These are phyloP conservation scores for Flaveria brownii DNA, from an alignment of 129 eudicot genomes.

Conservation along the genomic window DNA sequence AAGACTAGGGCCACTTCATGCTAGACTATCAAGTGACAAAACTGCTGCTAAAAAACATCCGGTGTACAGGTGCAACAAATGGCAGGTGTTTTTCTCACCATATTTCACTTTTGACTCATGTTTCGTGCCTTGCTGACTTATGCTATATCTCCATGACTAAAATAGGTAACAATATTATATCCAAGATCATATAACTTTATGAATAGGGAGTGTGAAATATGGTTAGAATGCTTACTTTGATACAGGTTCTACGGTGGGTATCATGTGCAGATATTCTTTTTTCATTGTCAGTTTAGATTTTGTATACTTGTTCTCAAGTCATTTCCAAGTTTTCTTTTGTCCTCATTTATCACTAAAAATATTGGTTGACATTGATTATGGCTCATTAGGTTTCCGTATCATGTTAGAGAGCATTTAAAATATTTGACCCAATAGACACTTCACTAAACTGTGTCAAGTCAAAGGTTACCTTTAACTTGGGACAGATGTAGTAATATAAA, in stretches of 20 bases:
- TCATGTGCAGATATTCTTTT: not conserved
- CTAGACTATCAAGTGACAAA: constrained; percentile 51
- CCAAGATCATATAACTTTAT: not conserved
- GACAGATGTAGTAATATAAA: not conserved
- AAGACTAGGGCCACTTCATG: constrained; percentile 71
- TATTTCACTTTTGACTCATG: not conserved
- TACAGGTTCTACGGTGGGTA: not conserved
- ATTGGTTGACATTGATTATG: not conserved
- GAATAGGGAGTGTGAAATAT: not conserved
- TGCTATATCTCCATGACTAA: not conserved
- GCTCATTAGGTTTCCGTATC: not conserved
- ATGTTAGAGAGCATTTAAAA: not conserved
- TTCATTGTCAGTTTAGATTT: not conserved
- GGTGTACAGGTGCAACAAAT: constrained; percentile 62
- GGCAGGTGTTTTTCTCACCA: constrained; percentile 53
- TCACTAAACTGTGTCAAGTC: not conserved
- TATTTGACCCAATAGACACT: not conserved
- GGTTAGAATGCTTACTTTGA: not conserved
- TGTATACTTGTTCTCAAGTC: not conserved
- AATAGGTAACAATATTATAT: not conserved
- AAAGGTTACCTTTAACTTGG: not conserved
- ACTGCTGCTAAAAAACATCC: constrained; percentile 57
- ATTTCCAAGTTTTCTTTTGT: too few relatives aligned
- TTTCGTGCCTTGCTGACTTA: not conserved
- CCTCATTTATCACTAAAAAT: too few relatives aligned